Conservation (phyloP, 768 basidiomycete species). For the Pleurotus djamor region DNA sequence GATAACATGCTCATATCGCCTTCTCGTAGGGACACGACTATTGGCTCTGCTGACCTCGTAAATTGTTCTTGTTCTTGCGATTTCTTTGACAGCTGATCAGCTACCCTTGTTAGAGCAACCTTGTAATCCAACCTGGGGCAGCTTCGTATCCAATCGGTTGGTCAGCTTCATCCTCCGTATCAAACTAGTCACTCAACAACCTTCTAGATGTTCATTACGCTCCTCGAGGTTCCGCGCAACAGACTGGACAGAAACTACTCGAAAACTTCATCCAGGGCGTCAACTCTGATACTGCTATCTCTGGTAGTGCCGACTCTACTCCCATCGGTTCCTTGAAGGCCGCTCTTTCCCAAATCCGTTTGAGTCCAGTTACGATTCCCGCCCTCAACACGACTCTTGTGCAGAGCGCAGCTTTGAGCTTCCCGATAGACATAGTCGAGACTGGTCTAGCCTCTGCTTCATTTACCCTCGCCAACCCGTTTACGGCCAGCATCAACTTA, state of each 20-base stretch:
- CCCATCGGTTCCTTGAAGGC: conserved; percentile 56
- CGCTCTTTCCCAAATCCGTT: conserved; percentile 57
- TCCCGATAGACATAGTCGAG: conserved; percentile 60
- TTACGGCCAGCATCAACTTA: conserved; percentile 70
- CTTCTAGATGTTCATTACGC: conserved; percentile 55
- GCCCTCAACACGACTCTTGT: conserved; percentile 64
- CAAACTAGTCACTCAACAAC: not conserved
- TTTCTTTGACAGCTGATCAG: no score
- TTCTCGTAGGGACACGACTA: conserved; percentile 40
- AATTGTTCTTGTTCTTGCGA: no score
- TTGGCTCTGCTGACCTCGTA: conserved; percentile 61
- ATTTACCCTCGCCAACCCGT: conserved; percentile 64
- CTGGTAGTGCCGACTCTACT: conserved; percentile 54
- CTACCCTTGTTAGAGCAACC: no score
- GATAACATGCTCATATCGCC: not conserved
- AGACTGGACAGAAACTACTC: conserved; percentile 53
- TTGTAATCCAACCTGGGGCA: conserved; percentile 61
- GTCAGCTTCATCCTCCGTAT: no score
- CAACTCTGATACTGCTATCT: conserved; percentile 51
- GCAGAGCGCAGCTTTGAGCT: conserved; percentile 48
- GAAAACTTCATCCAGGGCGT: conserved; percentile 71
- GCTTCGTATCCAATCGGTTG: conserved; percentile 46
- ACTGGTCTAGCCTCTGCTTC: conserved; percentile 58
- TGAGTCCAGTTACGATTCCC: conserved; percentile 64
- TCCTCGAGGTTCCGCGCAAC: conserved; percentile 50